These are phyloP conservation scores for Hirsutella thompsonii DNA, from an alignment of 2,329 filamentous ascomycete genomes.

Conservation along the genomic window DNA sequence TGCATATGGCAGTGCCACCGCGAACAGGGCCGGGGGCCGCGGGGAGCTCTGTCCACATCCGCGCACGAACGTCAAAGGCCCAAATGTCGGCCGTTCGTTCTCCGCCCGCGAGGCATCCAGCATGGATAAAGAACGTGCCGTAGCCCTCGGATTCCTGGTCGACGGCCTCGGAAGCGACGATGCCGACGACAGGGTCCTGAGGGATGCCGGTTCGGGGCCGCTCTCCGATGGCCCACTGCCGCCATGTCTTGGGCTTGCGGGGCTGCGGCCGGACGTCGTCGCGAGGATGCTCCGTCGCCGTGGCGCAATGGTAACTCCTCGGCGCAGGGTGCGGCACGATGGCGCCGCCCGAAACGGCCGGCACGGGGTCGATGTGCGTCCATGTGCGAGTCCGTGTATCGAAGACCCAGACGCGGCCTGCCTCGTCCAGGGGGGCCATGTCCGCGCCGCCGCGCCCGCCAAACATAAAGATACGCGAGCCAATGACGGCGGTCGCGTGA, in stretches of 20 bases:
- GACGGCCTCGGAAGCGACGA: conserved; percentile 41
- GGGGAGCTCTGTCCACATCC: conserved; percentile 55
- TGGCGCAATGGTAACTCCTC: conserved; percentile 58
- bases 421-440: conserved; percentile 61
- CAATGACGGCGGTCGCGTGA: conserved; percentile 55
- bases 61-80: conserved; percentile 56
- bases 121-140: conserved; percentile 63
- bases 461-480: conserved; percentile 64
- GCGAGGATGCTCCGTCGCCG: conserved; percentile 43
- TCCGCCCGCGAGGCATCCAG: conserved; percentile 54
- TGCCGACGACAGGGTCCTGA: conserved; percentile 45
- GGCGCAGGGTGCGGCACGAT: conserved; percentile 39
- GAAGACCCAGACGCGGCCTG: conserved; percentile 64
- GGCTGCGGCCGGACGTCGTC: conserved; percentile 27
- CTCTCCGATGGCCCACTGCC: conserved; percentile 43
- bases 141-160: conserved; percentile 50
- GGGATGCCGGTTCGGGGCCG: conserved; percentile 40
- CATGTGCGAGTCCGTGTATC: conserved; percentile 52
- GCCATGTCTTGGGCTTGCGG: conserved; percentile 32
- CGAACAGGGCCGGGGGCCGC: conserved; percentile 54
- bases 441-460: conserved; percentile 61
- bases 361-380: conserved; percentile 48
- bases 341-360: conserved; percentile 24
- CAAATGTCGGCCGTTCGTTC: conserved; percentile 57
- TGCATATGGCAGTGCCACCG: conserved; percentile 54